These are phyloP conservation scores for Termitomyces eurrhizus DNA, from an alignment of 768 basidiomycete genomes.

Conservation along the genomic window DNA sequence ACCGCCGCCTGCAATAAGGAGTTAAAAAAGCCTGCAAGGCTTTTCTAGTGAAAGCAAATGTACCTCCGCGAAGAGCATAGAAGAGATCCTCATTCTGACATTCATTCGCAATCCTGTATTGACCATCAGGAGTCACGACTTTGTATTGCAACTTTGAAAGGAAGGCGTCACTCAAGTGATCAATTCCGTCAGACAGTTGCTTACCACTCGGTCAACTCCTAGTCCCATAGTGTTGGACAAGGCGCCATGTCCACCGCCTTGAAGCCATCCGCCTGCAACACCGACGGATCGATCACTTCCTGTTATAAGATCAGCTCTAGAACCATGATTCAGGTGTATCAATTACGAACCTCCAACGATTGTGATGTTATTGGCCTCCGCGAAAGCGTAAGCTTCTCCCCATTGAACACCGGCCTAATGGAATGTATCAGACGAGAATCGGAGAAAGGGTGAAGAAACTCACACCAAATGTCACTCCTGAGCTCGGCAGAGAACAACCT, in stretches of 20 bases:
- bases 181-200: slow-evolving; percentile 3
- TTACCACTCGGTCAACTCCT: slow-evolving; percentile 42
- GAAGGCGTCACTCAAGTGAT: neutral
- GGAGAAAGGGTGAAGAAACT: slow-evolving; percentile 1
- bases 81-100: slow-evolving; percentile 51
- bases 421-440: neutral
- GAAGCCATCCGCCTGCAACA: slow-evolving; percentile 38
- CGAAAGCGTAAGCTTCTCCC: slow-evolving; percentile 40
- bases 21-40: neutral
- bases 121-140: slow-evolving; percentile 51
- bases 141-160: slow-evolving; percentile 40
- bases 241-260: slow-evolving; percentile 43
- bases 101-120: slow-evolving; percentile 39
- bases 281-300: slow-evolving; percentile 39
- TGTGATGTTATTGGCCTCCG: slow-evolving; percentile 39
- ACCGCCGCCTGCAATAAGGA: slow-evolving; percentile 31
- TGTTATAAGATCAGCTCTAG: slow-evolving; percentile 3
- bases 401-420: slow-evolving; percentile 42
- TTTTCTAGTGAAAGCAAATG: neutral
- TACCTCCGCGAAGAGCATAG: slow-evolving; percentile 48
- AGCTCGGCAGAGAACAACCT: slow-evolving; percentile 26
- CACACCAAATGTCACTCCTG: slow-evolving; percentile 36
- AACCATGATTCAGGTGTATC: neutral
- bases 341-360: slow-evolving; percentile 35
- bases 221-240: slow-evolving; percentile 43